Evolutionary conservation across 1,139 yeast genomes (phyloP).

Genomic region (Blastobotrys capitulatus): DNA sequence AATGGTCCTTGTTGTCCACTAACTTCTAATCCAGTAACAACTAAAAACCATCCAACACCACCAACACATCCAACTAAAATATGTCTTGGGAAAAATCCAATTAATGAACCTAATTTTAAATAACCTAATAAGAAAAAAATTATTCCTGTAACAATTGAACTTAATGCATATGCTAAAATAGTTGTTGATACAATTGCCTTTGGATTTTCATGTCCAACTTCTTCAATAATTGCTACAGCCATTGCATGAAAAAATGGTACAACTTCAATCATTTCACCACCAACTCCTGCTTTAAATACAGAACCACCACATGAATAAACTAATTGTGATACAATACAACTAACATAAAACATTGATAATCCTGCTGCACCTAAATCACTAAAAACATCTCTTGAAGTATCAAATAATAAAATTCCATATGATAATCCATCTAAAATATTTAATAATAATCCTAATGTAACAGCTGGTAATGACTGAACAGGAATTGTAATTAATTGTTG

Average conservation of each 20-base stretch:
- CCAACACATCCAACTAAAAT: conserved; percentile 96
- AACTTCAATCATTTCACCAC: conserved; percentile 97
- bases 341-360: conserved; percentile 86
- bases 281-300: conserved; percentile 81
- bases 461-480: conserved; percentile 61
- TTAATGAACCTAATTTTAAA: conserved; percentile 72
- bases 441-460: conserved; percentile 72
- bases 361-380: conserved; percentile 82
- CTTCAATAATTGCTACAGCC: conserved; percentile 66
- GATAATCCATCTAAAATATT: conserved; percentile 91
- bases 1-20: conserved; percentile 70
- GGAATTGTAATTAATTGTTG: conserved; percentile 33
- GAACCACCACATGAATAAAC: conserved; percentile 89
- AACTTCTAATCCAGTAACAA: conserved; percentile 88
- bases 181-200: conserved; percentile 80
- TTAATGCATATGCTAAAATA: conserved; percentile 74
- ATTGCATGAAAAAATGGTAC: conserved; percentile 96
- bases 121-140: conserved; percentile 75
- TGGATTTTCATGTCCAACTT: conserved; percentile 48
- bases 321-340: conserved; percentile 81
- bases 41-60: conserved; percentile 91
- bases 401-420: conserved; percentile 96
- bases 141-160: conserved; percentile 79
- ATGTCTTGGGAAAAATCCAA: conserved; percentile 94
- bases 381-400: conserved; percentile 75